A percentile compares a stretch with the other conserved stretches of the same genome.
Evolutionary conservation across 83 land plant species (phyloP).

Genomic region (Larix sibirica): DNA sequence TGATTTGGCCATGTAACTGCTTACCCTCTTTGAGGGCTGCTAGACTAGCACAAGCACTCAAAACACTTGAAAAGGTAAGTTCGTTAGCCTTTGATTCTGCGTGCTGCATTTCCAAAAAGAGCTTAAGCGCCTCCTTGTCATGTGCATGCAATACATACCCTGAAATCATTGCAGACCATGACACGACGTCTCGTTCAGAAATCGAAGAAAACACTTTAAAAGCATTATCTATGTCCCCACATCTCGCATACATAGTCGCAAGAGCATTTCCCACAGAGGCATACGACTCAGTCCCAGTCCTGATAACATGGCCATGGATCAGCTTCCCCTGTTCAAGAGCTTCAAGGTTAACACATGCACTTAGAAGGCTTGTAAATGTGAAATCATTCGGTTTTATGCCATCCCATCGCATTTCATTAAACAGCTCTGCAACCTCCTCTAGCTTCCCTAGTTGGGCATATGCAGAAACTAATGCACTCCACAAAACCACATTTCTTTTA

Average conservation of each 20-base stretch:
- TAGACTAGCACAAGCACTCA: not conserved
- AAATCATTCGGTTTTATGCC: slow-evolving; percentile 45
- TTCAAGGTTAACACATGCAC: slow-evolving; percentile 35
- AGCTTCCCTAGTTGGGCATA: slow-evolving; percentile 1
- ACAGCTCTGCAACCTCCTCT: slow-evolving; percentile 15
- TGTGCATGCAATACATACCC: not conserved
- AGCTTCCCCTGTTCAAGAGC: slow-evolving; percentile 31
- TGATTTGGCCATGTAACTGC: not conserved
- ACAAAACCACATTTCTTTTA: slow-evolving; percentile 18
- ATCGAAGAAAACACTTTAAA: not conserved
- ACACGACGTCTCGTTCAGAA: not conserved
- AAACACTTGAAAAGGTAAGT: not conserved
- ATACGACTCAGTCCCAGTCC: slow-evolving; percentile 19
- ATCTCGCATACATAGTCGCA: not conserved
- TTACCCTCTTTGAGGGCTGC: not conserved
- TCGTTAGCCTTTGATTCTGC: not conserved
- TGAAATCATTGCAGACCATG: slow-evolving; percentile 5
- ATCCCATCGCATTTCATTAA: slow-evolving; percentile 16
- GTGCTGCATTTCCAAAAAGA: not conserved
- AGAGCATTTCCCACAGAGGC: slow-evolving; percentile 26
- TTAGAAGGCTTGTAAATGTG: slow-evolving; percentile 49
- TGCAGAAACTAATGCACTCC: slow-evolving; percentile 26
- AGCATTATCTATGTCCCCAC: too few relatives aligned
- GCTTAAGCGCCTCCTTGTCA: not conserved
- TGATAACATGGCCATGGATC: slow-evolving; percentile 34